Base-by-base conservation (phyloP, 495 filamentous ascomycete species). In the Podospora sp. region DNA sequence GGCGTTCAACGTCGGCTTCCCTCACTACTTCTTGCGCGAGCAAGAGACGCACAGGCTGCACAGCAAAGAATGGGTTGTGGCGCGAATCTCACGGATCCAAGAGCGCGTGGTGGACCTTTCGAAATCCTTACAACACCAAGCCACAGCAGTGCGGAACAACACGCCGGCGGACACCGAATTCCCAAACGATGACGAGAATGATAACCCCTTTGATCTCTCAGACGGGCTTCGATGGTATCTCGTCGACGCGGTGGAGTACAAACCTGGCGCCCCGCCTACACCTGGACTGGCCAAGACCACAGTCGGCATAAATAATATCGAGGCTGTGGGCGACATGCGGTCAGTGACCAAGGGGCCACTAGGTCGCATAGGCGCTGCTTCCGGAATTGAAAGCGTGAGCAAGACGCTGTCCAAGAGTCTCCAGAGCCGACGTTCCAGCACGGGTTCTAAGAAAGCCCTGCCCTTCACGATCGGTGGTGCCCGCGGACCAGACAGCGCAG, bases 191-290 rank as follows among this genome's bases (percentile, higher is more conserved):
- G 82, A 83, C 26, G 92, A 95, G 52, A 94, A 99, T 67, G 95
- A 99, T 65, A 99, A 99, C 74, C 95, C 95, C 1, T 99, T 98
- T 71, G 94, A 97, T 69, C 85, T 99, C 18, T 97, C 93, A 0
- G 95, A 99, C 72, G 95, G 95, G 20, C 82, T 99, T 20, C 86
- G 94, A 29, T 99, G 95, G 95, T 98, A 97, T 73, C 86, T 98
- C 2, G 86, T 98, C 11, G 94, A 99, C 73, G 95, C 95, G 0
- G 84, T 85, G 1, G 95, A 99, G 73, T 95, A 98, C 75, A 97
- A 97, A 75, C 87, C 91, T 7, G 95, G 94, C n/a, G 96, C 95
- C 2, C 95, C 95, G 2, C 88, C 89, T 14, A 98, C 93, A 0
- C 93, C 95, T 0, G 94, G 96, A 0, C 80, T 96, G 40, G 90